Evolutionary conservation across 495 filamentous ascomycete species (phyloP).

Genomic region (Penicillium angulare): DNA sequence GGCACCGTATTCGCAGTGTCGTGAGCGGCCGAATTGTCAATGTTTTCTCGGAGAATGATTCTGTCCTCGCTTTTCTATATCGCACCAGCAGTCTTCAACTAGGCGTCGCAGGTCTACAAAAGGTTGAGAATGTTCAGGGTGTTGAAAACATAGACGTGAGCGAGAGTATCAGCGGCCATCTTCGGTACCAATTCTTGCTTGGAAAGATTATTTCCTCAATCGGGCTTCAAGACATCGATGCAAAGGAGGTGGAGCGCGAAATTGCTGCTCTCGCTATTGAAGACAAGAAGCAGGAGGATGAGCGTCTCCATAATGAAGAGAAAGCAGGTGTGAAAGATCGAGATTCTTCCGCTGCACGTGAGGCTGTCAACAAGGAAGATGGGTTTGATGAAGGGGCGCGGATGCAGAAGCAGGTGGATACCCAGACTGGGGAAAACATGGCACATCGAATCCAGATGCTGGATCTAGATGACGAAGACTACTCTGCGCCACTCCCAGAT

Average conservation of each 20-base stretch:
- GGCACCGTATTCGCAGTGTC: slow-evolving; percentile 67
- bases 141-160: slow-evolving; percentile 78
- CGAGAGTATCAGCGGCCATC: slow-evolving; percentile 68
- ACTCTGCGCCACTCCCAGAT: slow-evolving; percentile 18
- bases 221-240: slow-evolving; percentile 64
- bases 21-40: slow-evolving; percentile 75
- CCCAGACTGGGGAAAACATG: slow-evolving; percentile 54
- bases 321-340: slow-evolving; percentile 39
- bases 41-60: slow-evolving; percentile 75
- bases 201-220: slow-evolving; percentile 66
- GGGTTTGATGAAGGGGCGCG: slow-evolving; percentile 36
- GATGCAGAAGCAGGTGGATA: slow-evolving; percentile 43
- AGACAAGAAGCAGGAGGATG: slow-evolving; percentile 49
- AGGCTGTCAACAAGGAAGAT: slow-evolving; percentile 28
- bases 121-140: slow-evolving; percentile 60
- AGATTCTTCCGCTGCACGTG: slow-evolving; percentile 30
- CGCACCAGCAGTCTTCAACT: slow-evolving; percentile 72
- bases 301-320: slow-evolving; percentile 49
- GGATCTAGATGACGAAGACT: slow-evolving; percentile 23
- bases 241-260: slow-evolving; percentile 56
- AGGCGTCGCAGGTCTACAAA: slow-evolving; percentile 72
- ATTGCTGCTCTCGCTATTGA: slow-evolving; percentile 57
- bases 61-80: slow-evolving; percentile 74
- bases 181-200: slow-evolving; percentile 67
- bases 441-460: slow-evolving; percentile 28